Percentiles rank a stretch among this genome's conserved stretches.
These are phyloP conservation scores for Lactarius evosmus DNA, from an alignment of 768 basidiomycete species.

Conservation along the genomic window DNA sequence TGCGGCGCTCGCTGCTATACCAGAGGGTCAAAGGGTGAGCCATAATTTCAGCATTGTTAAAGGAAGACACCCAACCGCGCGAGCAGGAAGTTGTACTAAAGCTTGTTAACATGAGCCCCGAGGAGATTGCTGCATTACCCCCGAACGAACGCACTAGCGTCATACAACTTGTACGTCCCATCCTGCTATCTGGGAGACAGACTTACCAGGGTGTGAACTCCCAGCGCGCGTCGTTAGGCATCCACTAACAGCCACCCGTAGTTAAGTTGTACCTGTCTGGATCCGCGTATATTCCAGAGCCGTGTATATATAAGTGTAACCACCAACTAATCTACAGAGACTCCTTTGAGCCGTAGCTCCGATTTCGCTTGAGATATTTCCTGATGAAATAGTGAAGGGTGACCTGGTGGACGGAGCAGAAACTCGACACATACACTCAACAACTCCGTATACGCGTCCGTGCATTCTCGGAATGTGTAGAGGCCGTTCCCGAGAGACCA, in stretches of 20 bases:
- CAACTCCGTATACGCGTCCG: conserved; percentile 73
- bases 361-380: conserved; percentile 28
- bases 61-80: conserved; percentile 21
- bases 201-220: not conserved
- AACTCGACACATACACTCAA: conserved; percentile 46
- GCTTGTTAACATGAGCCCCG: conserved; percentile 77
- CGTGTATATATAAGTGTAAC: conserved; percentile 16
- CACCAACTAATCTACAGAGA: conserved; percentile 26
- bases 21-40: conserved; percentile 65
- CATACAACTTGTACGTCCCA: conserved; percentile 67
- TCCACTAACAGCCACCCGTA: conserved; percentile 7
- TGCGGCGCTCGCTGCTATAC: conserved; percentile 55
- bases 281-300: conserved; percentile 16
- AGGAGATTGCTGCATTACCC: conserved; percentile 75
- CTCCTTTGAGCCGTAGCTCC: conserved; percentile 26
- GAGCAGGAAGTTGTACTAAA: conserved; percentile 69
- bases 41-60: conserved; percentile 6
- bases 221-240: conserved; percentile 27
- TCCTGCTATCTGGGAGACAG: conserved; percentile 1
- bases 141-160: conserved; percentile 72
- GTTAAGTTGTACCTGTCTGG: not conserved
- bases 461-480: conserved; percentile 70
- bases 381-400: conserved; percentile 9
- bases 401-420: not conserved
- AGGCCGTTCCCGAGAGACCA: conserved; percentile 75